Percentiles rank a stretch among this genome's conserved stretches.
Evolutionary conservation across 179 eudicot species (phyloP).

Genomic region (Spinacia oleracea): DNA sequence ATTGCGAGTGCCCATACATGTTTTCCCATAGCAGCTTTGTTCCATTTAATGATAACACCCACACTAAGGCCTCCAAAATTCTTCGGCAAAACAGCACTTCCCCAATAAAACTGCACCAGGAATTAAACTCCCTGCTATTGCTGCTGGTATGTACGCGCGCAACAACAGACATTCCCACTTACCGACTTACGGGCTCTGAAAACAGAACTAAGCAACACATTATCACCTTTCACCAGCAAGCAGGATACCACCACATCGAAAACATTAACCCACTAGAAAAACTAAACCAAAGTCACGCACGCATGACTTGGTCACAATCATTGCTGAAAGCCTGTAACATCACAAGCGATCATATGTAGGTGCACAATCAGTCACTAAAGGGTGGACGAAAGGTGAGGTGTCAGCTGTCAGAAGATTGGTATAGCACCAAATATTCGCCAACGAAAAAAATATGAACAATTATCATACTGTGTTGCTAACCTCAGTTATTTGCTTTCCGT

Average conservation of each 20-base stretch:
- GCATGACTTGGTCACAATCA: background rate
- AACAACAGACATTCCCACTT: background rate
- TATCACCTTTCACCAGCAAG: background rate
- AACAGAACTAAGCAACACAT: background rate
- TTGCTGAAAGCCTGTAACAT: background rate
- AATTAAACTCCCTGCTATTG: no score
- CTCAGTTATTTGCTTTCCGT: background rate
- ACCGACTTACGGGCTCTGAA: background rate
- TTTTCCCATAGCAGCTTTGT: no score
- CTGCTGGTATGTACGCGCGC: no score
- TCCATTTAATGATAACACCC: no score
- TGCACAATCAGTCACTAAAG: background rate
- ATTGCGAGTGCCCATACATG: no score
- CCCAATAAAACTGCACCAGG: no score
- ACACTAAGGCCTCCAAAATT: no score
- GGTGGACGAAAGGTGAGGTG: background rate
- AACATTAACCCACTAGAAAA: background rate
- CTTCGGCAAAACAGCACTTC: no score
- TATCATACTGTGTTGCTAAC: background rate
- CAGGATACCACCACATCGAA: background rate
- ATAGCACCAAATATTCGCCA: background rate
- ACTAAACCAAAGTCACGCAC: conserved; percentile 13
- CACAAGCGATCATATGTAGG: background rate
- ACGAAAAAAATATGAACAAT: background rate
- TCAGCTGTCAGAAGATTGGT: background rate